Conservation (phyloP, 371 early-diverging fungal species). For the Nosema muscidifuracis region DNA sequence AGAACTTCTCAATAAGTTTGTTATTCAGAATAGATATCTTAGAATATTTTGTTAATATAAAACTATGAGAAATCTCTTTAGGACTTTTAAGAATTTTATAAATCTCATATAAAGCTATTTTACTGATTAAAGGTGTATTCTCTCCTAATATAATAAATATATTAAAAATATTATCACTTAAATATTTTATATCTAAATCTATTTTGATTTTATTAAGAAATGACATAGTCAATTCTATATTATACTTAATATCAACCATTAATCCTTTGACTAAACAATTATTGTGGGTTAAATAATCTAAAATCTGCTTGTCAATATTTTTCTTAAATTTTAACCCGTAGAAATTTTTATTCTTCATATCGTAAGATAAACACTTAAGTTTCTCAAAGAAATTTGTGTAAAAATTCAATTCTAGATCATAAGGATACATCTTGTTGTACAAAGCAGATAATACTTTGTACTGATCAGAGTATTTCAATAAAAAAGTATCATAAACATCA, state of each 20-base stretch:
- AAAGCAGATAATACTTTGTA: background rate
- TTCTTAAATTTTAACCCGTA: background rate
- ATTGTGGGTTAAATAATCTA: background rate
- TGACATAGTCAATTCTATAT: background rate
- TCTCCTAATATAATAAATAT: background rate
- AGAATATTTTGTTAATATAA: background rate
- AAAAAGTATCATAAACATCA: background rate
- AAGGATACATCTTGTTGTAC: conserved; percentile 1
- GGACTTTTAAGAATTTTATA: background rate
- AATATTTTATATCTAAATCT: background rate
- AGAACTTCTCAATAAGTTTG: background rate
- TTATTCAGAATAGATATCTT: background rate
- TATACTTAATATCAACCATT: background rate
- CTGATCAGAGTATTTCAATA: background rate
- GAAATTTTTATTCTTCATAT: background rate
- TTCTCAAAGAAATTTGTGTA: background rate
- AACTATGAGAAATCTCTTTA: background rate
- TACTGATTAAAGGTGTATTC: background rate
- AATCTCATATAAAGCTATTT: conserved; percentile 2
- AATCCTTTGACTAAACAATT: background rate
- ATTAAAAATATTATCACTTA: background rate
- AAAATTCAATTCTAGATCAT: background rate
- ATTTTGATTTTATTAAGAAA: background rate
- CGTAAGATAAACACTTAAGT: too few species aligned
- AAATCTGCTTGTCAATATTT: background rate